Percentiles rank a stretch among this genome's conserved stretches.
These are phyloP conservation scores for Populus ilicifolia DNA, from an alignment of 345 rosid species.

Conservation along the genomic window DNA sequence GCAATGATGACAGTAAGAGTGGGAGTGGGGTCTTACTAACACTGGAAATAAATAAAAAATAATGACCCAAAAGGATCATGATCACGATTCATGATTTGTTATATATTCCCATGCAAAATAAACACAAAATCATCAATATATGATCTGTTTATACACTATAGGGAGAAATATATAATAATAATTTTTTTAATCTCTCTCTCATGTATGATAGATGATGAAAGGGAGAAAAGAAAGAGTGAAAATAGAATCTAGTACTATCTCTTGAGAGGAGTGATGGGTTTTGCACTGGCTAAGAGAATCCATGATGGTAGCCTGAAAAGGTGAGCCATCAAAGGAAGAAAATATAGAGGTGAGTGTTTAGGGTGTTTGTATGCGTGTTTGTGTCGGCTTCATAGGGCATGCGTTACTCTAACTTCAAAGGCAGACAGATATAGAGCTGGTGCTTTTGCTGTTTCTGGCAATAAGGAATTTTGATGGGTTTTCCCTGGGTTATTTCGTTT, in stretches of 20 bases:
- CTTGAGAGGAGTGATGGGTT: conserved; percentile 49
- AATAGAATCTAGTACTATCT: conserved; percentile 45
- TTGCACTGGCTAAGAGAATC: conserved; percentile 48
- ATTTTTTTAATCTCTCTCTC: background rate
- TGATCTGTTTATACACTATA: background rate
- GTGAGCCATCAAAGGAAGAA: conserved; percentile 31
- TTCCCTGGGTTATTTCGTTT: conserved; percentile 20
- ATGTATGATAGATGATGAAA: conserved; percentile 8
- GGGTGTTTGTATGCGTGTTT: conserved; percentile 8
- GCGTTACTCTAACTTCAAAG: conserved; percentile 32
- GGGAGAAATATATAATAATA: background rate
- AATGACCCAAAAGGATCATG: background rate
- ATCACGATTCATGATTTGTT: background rate
- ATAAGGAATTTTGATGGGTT: conserved; percentile 2
- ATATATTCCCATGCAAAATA: conserved; percentile 38
- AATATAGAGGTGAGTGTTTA: background rate
- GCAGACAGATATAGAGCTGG: background rate
- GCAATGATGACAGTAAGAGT: conserved; percentile 41
- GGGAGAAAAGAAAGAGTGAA: conserved; percentile 10
- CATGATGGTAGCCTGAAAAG: conserved; percentile 53
- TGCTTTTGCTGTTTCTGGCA: conserved; percentile 15
- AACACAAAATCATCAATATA: background rate
- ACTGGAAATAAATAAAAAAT: background rate
- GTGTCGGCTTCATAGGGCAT: conserved; percentile 40
- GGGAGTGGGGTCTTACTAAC: conserved; percentile 21